Evolutionary conservation across 2,329 filamentous ascomycete species (phyloP), one percentile per base, ranked within the genome.

Genomic region (Fonsecaea monophora): DNA sequence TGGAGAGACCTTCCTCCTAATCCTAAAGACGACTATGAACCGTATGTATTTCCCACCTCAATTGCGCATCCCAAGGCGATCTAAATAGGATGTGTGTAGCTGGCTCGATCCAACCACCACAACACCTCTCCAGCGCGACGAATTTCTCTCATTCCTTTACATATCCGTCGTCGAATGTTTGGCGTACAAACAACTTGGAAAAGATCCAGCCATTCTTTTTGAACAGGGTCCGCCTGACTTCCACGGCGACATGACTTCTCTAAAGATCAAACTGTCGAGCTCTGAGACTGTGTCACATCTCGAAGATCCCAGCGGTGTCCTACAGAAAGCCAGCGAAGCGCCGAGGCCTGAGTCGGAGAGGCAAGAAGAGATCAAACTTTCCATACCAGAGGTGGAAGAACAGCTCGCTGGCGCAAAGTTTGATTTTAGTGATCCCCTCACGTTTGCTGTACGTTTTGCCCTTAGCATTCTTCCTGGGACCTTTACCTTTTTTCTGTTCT

Each of bases 371-470:
- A 58, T 66, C n/a, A 68, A 75, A 6, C 72, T 74, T 38, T 61
- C 67, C 68, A 30, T 70, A 70, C 65, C 71, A 68, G 57, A 73
- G 69, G 58, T 76, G 75, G 65, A 65, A 67, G 13, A 72, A 73
- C 53, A 69, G 67, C 42, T 74, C 58, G 57, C 83, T 85, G 66
- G 73, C 77, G 10, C 82, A 81, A 61, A 92, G 89, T 88, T 85
- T 87, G 75, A 73, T 78, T 5, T 70, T 34, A 54, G 32, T 4
- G 57, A 78, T 89, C 13, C 71, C 78, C 82, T 1, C 77, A 82
- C 91, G 76, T 94, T 95, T 81, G 87, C 88, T 65, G 92, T 95
- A 85, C 70, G 89, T 84, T 67, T 40, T 45, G 18, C 7, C 42
- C 9, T 13, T 7, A 30, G 13, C 0, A 18, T 32, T 34, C 30